Conservation (phyloP, 805 yeast genomes). For the Lipomyces chichibuensis region DNA sequence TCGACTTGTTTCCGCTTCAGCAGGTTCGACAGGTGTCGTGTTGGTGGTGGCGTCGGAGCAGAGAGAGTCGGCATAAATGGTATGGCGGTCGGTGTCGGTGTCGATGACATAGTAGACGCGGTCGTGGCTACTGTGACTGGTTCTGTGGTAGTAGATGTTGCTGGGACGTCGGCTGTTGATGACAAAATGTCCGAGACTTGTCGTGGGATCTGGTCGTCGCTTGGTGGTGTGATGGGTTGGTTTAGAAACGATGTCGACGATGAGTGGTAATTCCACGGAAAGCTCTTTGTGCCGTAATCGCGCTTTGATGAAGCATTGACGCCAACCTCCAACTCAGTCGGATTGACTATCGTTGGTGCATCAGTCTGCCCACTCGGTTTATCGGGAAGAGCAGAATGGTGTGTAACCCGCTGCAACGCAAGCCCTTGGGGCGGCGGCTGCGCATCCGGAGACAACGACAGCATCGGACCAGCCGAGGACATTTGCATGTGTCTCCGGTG, state of each 20-base stretch:
- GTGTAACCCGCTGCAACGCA: background rate
- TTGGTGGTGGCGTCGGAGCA: slow-evolving; percentile 21
- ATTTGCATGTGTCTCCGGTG: slow-evolving; percentile 31
- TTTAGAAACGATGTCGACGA: slow-evolving; percentile 6
- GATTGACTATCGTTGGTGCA: background rate
- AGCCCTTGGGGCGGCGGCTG: slow-evolving; percentile 4
- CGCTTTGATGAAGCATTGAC: slow-evolving; percentile 5
- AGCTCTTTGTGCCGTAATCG: slow-evolving; percentile 27
- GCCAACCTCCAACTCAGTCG: background rate
- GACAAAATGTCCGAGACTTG: slow-evolving; percentile 13
- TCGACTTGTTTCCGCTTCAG: slow-evolving; percentile 31
- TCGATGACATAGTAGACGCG: background rate
- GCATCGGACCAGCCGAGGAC: slow-evolving; percentile 14
- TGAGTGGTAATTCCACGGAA: slow-evolving; percentile 22
- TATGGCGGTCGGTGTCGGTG: slow-evolving; percentile 8
- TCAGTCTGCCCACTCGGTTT: slow-evolving; percentile 7
- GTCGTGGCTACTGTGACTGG: background rate
- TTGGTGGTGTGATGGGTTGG: slow-evolving; percentile 34
- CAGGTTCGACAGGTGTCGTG: slow-evolving; percentile 22
- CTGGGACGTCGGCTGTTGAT: background rate
- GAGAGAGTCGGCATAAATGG: slow-evolving; percentile 3
- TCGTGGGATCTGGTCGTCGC: slow-evolving; percentile 32
- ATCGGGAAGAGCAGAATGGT: background rate
- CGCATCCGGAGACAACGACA: slow-evolving; percentile 1
- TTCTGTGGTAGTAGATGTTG: background rate